Evolutionary conservation across 2,329 filamentous ascomycete species (phyloP).

Genomic region (Claviceps spartinae): DNA sequence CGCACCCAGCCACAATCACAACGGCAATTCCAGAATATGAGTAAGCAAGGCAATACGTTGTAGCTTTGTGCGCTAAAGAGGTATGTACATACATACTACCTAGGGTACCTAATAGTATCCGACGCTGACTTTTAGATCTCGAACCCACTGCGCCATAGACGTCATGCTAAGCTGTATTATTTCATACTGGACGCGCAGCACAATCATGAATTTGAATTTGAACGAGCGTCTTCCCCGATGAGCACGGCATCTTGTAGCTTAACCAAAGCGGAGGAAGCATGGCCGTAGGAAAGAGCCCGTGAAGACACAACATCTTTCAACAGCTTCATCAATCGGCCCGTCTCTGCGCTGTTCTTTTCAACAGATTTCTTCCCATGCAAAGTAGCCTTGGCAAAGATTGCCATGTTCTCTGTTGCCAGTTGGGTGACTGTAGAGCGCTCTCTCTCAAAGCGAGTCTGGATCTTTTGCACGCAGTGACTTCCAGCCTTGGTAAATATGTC

Average conservation of each 20-base stretch:
- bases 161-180: background rate
- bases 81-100: background rate
- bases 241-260: background rate
- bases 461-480: slow-evolving; percentile 5
- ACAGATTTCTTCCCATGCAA: background rate
- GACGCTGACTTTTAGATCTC: background rate
- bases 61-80: background rate
- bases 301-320: background rate
- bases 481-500: slow-evolving; percentile 3
- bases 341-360: background rate
- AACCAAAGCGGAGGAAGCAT: background rate
- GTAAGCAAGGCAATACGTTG: background rate
- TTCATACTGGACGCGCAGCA: background rate
- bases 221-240: background rate
- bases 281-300: background rate
- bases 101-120: background rate
- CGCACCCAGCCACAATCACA: background rate
- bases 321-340: background rate
- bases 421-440: slow-evolving; percentile 1
- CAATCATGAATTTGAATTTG: background rate
- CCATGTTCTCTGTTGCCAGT: background rate
- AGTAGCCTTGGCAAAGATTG: background rate
- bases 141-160: background rate
- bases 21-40: background rate
- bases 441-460: slow-evolving; percentile 3